Base-by-base conservation (phyloP, 192 early-diverging fungal species). In the Umbelopsis sp. region DNA sequence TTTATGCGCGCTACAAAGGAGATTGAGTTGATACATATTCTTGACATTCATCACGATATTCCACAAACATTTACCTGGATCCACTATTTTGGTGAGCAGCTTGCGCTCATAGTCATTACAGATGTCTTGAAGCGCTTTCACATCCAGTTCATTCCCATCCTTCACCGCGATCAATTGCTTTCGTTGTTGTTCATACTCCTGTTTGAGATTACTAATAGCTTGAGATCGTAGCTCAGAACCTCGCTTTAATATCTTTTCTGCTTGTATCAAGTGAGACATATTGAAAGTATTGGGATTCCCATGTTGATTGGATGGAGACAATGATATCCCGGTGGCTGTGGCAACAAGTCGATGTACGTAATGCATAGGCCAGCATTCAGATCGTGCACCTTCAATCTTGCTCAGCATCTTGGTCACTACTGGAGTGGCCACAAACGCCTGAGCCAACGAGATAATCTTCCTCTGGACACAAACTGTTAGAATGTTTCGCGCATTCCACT, bases 81-180 rank as follows among this genome's bases (percentile, higher is more conserved):
- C 87, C 14, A 98, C 89, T 45, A 98, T 91, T 47, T 92, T 91
- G 29, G 85, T 77, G 1, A 96, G 71, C 54, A 98, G 77, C 54
- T 86, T 88, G 69, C 88, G 84, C 75, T 98, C 96, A 80, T 96
- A 91, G 45, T 78, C 54, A 81, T 87, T 75, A 83, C 81, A 74
- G 34, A 84, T 73, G 66, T 84, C 73, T 73, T 78, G 74, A 3
- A 74, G 54, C 1, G 34, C 45, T 10, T 68, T 68, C 16, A 78
- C 20, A 26, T 73, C 59, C 20, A 73, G 4, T n/a, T 62, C 24
- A 22, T 62, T 73, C 53, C 11, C 38, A 9, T 29, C 66, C 24
- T 38, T 67, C 2, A 67, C 43, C 16, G 29, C 14, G 43, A n/a
- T 7, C 16, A 47, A 20, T 20, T 67, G 20, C 43, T 45, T 67